Evolutionary conservation across 371 early-diverging fungal species (phyloP).

Genomic region (Mucor indicus): DNA sequence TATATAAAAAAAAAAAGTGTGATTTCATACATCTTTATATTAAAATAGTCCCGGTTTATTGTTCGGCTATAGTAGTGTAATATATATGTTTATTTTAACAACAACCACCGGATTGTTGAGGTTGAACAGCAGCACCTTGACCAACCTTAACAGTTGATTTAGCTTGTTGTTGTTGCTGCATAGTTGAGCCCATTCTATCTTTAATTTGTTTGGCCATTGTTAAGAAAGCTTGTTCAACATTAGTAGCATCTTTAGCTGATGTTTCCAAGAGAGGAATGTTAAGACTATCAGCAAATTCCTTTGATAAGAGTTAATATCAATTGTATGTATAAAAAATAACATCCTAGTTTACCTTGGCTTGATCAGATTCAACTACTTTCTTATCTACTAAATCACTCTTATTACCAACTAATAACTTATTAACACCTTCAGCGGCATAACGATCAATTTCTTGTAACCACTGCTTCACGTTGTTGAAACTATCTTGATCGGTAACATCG

Average conservation of each 20-base stretch:
- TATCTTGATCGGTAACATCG: constrained; percentile 96
- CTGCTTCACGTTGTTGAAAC: constrained; percentile 87
- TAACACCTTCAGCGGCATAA: constrained; percentile 66
- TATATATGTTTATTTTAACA: constrained; percentile 27
- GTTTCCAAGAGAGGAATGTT: constrained; percentile 93
- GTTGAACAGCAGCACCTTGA: constrained; percentile 50
- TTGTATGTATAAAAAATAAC: not conserved
- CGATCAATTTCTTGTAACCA: constrained; percentile 98
- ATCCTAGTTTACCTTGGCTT: constrained; percentile 53
- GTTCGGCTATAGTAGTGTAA: not conserved
- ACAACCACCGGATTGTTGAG: constrained; percentile 50
- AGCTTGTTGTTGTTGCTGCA: constrained; percentile 31
- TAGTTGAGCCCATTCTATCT: constrained; percentile 56
- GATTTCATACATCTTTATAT: not conserved
- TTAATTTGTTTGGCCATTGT: constrained; percentile 89
- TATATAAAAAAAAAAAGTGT: constrained; percentile 1
- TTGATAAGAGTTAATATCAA: not conserved
- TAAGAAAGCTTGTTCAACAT: constrained; percentile 96
- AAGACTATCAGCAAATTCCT: constrained; percentile 84
- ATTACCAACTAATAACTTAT: constrained; percentile 98
- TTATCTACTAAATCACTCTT: constrained; percentile 96
- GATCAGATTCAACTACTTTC: constrained; percentile 76
- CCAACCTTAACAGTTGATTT: constrained; percentile 51
- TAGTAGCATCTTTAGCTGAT: constrained; percentile 90
- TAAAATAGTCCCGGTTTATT: not conserved